Evolutionary conservation across 2,329 filamentous ascomycete genomes (phyloP).

Genomic region (Shiraia sp.): DNA sequence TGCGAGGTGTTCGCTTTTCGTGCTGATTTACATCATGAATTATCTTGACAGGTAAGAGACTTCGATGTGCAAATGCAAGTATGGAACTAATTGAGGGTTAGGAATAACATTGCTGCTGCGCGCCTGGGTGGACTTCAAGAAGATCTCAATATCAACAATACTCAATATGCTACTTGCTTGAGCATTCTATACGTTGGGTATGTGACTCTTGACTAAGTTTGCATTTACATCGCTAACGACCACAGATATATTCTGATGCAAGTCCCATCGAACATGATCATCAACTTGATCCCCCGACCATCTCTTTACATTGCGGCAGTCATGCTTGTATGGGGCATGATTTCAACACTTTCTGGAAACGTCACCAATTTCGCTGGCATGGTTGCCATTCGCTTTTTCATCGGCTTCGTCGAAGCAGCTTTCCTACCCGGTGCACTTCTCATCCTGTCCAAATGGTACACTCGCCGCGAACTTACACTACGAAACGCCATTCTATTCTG

Average conservation of each 20-base stretch:
- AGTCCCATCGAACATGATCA: slow-evolving; percentile 51
- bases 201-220: not conserved
- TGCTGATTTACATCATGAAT: slow-evolving; percentile 45
- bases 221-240: not conserved
- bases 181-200: slow-evolving; percentile 34
- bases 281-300: slow-evolving; percentile 42
- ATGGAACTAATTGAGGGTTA: not conserved
- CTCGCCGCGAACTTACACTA: slow-evolving; percentile 53
- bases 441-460: slow-evolving; percentile 70
- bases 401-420: slow-evolving; percentile 45
- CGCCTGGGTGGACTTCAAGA: slow-evolving; percentile 38
- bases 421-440: slow-evolving; percentile 67
- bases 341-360: slow-evolving; percentile 42
- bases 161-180: slow-evolving; percentile 40
- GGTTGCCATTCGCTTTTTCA: slow-evolving; percentile 43
- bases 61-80: not conserved
- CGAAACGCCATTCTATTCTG: slow-evolving; percentile 48
- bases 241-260: slow-evolving; percentile 28
- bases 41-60: slow-evolving; percentile 18
- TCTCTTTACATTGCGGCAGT: slow-evolving; percentile 42
- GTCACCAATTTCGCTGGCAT: slow-evolving; percentile 42
- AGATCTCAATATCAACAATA: slow-evolving; percentile 34
- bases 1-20: slow-evolving; percentile 35
- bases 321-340: slow-evolving; percentile 47
- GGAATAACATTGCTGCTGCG: slow-evolving; percentile 43